A percentile compares a stretch with the other conserved stretches of the same genome.
These are phyloP conservation scores for Paradendryphiella salina DNA, from an alignment of 2,329 filamentous ascomycete genomes.

Conservation along the genomic window DNA sequence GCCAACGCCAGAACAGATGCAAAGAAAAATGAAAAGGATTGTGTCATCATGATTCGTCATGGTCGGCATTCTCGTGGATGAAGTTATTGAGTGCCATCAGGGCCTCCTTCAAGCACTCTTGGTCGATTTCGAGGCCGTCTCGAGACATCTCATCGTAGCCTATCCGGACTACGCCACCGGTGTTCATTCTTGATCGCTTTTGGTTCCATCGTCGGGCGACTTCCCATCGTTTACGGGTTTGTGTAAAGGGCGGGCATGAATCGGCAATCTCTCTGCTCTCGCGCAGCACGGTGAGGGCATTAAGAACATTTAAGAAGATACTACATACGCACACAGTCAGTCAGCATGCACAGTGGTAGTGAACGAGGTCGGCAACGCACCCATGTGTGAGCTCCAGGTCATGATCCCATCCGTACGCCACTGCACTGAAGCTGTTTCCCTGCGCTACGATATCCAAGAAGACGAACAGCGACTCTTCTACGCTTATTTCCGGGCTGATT, in stretches of 20 bases:
- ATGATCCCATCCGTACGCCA: slow-evolving; percentile 43
- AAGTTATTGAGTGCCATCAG: slow-evolving; percentile 46
- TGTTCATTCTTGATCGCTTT: slow-evolving; percentile 35
- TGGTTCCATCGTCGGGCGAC: slow-evolving; percentile 37
- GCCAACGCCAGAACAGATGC: slow-evolving; percentile 19
- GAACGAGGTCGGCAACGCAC: slow-evolving; percentile 25
- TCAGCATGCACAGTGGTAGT: background rate
- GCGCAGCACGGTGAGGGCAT: slow-evolving; percentile 40
- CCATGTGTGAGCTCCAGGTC: slow-evolving; percentile 43
- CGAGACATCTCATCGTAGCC: slow-evolving; percentile 40
- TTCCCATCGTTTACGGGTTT: slow-evolving; percentile 40
- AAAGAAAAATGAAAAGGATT: slow-evolving; percentile 8
- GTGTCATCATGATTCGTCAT: slow-evolving; percentile 25
- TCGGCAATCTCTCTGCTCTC: slow-evolving; percentile 38
- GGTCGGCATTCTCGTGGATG: slow-evolving; percentile 44
- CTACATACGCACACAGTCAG: slow-evolving; percentile 23
- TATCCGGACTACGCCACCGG: slow-evolving; percentile 35
- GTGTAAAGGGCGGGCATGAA: slow-evolving; percentile 39
- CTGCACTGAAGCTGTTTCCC: slow-evolving; percentile 41
- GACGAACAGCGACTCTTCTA: slow-evolving; percentile 45
- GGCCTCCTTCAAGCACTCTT: slow-evolving; percentile 39
- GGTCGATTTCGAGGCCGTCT: slow-evolving; percentile 41
- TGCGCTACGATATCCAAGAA: slow-evolving; percentile 46
- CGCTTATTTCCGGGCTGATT: slow-evolving; percentile 37
- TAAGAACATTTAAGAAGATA: slow-evolving; percentile 44